phyloP scores from a whole-genome alignment of 805 yeast species.

The Myxozyma udenii region DNA sequence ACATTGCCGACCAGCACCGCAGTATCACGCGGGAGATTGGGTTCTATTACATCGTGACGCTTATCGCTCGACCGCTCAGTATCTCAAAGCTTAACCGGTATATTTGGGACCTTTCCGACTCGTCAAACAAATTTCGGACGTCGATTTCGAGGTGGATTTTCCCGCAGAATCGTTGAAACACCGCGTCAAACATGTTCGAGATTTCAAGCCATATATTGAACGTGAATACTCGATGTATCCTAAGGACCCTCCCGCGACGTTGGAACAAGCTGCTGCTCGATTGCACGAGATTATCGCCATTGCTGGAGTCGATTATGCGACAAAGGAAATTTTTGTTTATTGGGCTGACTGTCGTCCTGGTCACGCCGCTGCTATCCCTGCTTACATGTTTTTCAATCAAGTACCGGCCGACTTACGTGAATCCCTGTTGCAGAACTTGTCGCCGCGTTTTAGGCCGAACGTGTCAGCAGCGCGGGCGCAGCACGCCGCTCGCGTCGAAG shows the following conservation, averaged over 20 bases:
- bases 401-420: too few species aligned
- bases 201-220: background rate
- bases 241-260: background rate
- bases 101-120: slow-evolving; percentile 4
- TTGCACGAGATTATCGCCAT: slow-evolving; percentile 2
- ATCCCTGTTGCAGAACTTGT: too few species aligned
- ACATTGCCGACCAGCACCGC: background rate
- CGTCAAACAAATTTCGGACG: background rate
- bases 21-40: background rate
- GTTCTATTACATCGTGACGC: slow-evolving; percentile 5
- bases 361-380: too few species aligned
- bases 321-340: background rate
- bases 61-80: background rate
- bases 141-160: background rate
- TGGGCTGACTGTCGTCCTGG: slow-evolving; percentile 8
- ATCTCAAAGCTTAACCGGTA: slow-evolving; percentile 3
- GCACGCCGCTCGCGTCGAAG: too few species aligned
- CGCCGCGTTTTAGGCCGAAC: too few species aligned
- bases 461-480: too few species aligned
- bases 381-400: too few species aligned
- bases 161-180: background rate
- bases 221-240: background rate
- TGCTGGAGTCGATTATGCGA: background rate
- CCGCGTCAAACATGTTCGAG: slow-evolving; percentile 1
- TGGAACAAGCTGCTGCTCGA: background rate